Conservation (phyloP, 768 basidiomycete genomes). For the Cystofilobasidium capitatum region DNA sequence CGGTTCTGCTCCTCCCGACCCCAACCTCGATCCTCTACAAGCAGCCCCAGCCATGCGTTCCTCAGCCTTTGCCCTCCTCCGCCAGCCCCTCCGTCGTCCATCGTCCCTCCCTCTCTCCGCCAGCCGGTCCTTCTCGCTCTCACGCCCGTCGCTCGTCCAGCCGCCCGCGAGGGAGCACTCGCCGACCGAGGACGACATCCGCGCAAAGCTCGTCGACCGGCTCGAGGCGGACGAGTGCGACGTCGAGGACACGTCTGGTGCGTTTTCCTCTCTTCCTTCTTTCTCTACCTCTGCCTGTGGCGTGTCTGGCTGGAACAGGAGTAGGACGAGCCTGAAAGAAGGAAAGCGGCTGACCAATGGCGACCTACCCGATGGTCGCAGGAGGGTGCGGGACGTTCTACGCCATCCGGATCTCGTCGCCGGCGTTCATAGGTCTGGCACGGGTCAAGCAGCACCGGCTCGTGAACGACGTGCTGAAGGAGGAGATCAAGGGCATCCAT, state of each 20-base stretch:
- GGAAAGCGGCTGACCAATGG: not conserved
- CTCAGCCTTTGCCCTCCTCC: not conserved
- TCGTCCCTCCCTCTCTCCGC: not conserved
- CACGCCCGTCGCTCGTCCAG: not conserved
- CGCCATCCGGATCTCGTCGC: constrained; percentile 75
- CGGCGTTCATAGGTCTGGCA: constrained; percentile 72
- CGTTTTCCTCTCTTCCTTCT: constrained; percentile 30
- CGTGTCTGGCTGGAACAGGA: not conserved
- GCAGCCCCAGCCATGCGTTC: not conserved
- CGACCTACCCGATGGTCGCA: constrained; percentile 35
- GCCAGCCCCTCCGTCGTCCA: constrained; percentile 1
- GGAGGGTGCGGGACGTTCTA: constrained; percentile 98
- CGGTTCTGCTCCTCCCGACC: not conserved
- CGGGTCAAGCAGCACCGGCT: constrained; percentile 88
- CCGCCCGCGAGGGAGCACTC: constrained; percentile 19
- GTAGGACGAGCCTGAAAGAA: not conserved
- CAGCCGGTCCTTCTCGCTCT: not conserved
- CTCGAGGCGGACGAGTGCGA: constrained; percentile 72
- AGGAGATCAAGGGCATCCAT: constrained; percentile 84
- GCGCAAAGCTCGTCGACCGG: constrained; percentile 57
- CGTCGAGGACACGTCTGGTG: constrained; percentile 93
- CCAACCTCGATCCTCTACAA: not conserved
- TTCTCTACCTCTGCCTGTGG: not conserved
- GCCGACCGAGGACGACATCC: constrained; percentile 43
- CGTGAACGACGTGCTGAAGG: constrained; percentile 73